Conservation (phyloP, 2,329 filamentous ascomycete genomes). For the Helminthosporium solani region DNA sequence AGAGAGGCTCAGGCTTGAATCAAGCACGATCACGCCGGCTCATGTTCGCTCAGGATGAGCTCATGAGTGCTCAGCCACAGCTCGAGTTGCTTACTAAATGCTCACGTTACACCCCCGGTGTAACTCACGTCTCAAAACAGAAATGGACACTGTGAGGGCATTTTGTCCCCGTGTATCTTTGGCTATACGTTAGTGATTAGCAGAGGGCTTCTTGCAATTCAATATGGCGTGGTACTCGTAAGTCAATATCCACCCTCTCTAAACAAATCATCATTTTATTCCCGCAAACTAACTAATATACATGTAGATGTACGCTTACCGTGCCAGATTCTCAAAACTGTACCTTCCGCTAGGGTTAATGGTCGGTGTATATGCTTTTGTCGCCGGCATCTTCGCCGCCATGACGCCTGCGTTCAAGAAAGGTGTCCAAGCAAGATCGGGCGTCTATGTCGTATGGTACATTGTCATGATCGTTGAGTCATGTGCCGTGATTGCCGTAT, state of each 20-base stretch:
- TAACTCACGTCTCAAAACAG: too few relatives aligned
- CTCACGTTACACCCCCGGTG: too few relatives aligned
- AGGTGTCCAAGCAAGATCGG: slow-evolving; percentile 10
- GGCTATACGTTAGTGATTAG: slow-evolving; percentile 40
- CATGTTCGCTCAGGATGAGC: too few relatives aligned
- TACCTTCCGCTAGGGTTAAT: slow-evolving; percentile 37
- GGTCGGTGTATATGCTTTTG: slow-evolving; percentile 28
- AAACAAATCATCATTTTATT: too few relatives aligned
- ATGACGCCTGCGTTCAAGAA: slow-evolving; percentile 38
- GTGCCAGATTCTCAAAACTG: slow-evolving; percentile 33
- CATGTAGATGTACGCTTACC: slow-evolving; percentile 29
- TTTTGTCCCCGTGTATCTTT: slow-evolving; percentile 37
- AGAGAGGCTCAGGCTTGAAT: too few relatives aligned
- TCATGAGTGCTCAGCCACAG: too few relatives aligned
- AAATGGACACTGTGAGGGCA: too few relatives aligned
- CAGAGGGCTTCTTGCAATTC: slow-evolving; percentile 32
- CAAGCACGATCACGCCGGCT: too few relatives aligned
- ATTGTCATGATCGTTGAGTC: slow-evolving; percentile 55
- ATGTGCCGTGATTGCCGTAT: slow-evolving; percentile 53
- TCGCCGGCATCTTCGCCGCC: slow-evolving; percentile 30
- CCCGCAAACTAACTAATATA: not conserved
- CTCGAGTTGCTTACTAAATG: too few relatives aligned
- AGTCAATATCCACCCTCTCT: too few relatives aligned
- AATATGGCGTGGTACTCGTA: slow-evolving; percentile 38
- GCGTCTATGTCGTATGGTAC: slow-evolving; percentile 41